phyloP scores from a whole-genome alignment of 2,329 filamentous ascomycete genomes.

The Trichoderma citrinoviride region DNA sequence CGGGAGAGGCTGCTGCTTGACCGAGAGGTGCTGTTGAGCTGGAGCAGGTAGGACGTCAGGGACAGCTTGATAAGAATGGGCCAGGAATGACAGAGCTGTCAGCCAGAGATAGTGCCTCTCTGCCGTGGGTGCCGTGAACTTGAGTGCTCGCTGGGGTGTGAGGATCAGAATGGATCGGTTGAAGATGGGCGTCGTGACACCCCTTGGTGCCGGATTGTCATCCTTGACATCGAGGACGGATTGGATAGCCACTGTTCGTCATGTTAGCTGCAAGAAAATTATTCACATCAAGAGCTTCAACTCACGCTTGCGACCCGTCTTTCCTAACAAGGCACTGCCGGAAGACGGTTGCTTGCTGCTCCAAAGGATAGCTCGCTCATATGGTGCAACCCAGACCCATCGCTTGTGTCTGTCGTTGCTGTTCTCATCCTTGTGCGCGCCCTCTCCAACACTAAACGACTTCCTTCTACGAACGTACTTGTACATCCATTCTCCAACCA shows the following conservation, averaged over 20 bases:
- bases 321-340: constrained; percentile 84
- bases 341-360: constrained; percentile 94
- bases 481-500: constrained; percentile 98
- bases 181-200: constrained; percentile 58
- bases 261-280: constrained; percentile 5
- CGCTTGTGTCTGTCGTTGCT: constrained; percentile 84
- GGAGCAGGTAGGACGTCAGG: constrained; percentile 66
- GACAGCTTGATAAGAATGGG: constrained; percentile 79
- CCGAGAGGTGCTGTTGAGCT: constrained; percentile 37
- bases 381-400: constrained; percentile 98
- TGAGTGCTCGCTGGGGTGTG: constrained; percentile 88
- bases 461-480: constrained; percentile 86
- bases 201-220: constrained; percentile 79
- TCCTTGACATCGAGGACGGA: constrained; percentile 97
- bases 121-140: constrained; percentile 80
- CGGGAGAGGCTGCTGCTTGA: constrained; percentile 42
- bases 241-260: constrained; percentile 75
- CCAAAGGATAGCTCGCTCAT: constrained; percentile 95
- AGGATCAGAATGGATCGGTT: constrained; percentile 93
- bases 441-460: constrained; percentile 79
- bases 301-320: constrained; percentile 91
- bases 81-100: constrained; percentile 89
- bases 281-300: constrained; percentile 29
- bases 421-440: constrained; percentile 63
- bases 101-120: constrained; percentile 96